Conservation (phyloP, 1,284 basidiomycete genomes). For the Anthracocystis setariae region DNA sequence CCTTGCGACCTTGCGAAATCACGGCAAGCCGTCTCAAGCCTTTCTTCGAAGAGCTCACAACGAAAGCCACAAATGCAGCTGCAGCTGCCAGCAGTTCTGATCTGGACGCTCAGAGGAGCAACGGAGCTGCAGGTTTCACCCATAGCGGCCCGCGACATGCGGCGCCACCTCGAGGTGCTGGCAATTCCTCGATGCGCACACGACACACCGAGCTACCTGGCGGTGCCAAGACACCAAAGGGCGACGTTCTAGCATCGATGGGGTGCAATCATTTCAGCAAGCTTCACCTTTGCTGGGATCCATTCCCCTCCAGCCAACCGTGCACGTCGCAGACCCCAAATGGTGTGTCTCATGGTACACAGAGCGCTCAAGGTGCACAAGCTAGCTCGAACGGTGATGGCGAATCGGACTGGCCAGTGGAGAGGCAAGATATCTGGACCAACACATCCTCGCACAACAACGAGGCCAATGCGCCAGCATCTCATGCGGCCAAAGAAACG, state of each 20-base stretch:
- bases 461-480: constrained; percentile 25
- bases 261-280: constrained; percentile 19
- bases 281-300: constrained; percentile 41
- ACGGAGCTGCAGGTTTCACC: neutral
- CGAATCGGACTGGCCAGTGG: constrained; percentile 46
- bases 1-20: constrained; percentile 56
- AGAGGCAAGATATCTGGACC: constrained; percentile 56
- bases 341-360: neutral
- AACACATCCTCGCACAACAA: constrained; percentile 39
- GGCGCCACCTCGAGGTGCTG: constrained; percentile 25
- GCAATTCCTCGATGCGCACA: constrained; percentile 11
- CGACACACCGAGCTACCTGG: neutral
- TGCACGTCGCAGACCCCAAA: neutral
- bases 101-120: neutral
- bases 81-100: neutral
- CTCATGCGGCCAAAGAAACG: constrained; percentile 6
- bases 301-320: constrained; percentile 3
- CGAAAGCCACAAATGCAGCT: neutral
- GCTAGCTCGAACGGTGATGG: neutral
- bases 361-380: neutral
- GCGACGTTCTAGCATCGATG: constrained; percentile 8
- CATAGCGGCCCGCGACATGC: constrained; percentile 34
- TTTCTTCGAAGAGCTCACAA: constrained; percentile 46
- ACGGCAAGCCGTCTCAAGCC: constrained; percentile 43
- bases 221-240: constrained; percentile 5